These are phyloP conservation scores for Blastomyces parvus DNA, from an alignment of 2,329 filamentous ascomycete genomes.

Conservation along the genomic window DNA sequence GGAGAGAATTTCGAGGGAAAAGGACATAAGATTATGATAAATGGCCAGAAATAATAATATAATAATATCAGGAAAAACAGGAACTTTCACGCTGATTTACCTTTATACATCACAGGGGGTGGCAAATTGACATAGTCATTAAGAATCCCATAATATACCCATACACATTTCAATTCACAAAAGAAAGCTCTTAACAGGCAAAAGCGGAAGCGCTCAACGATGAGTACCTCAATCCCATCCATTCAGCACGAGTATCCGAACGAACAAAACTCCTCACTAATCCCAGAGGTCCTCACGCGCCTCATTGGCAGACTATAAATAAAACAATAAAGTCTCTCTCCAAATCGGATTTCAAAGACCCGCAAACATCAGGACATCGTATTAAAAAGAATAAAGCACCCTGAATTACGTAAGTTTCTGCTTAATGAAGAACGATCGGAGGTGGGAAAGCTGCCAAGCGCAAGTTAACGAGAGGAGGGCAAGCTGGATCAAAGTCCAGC, in stretches of 20 bases:
- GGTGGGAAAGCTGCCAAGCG: constrained; percentile 92
- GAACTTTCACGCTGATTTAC: neutral
- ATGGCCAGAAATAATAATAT: neutral
- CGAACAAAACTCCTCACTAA: neutral
- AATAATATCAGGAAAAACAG: neutral
- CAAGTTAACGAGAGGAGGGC: constrained; percentile 76
- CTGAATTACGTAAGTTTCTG: constrained; percentile 77
- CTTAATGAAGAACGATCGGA: constrained; percentile 98
- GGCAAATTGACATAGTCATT: neutral
- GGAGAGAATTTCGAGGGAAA: neutral
- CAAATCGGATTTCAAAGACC: neutral
- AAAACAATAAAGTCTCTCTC: neutral
- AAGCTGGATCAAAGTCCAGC: constrained; percentile 89
- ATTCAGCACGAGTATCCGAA: neutral
- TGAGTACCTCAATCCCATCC: neutral
- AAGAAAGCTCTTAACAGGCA: neutral
- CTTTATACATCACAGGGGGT: neutral
- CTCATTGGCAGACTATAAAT: neutral
- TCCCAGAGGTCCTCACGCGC: neutral
- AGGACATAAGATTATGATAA: neutral
- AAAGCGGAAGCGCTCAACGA: neutral
- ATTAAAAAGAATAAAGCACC: neutral
- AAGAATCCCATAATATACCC: constrained; percentile 1
- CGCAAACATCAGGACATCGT: neutral
- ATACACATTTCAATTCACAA: neutral